Conservation (phyloP, 257 asterid genomes). For the Solanum appendiculatum region DNA sequence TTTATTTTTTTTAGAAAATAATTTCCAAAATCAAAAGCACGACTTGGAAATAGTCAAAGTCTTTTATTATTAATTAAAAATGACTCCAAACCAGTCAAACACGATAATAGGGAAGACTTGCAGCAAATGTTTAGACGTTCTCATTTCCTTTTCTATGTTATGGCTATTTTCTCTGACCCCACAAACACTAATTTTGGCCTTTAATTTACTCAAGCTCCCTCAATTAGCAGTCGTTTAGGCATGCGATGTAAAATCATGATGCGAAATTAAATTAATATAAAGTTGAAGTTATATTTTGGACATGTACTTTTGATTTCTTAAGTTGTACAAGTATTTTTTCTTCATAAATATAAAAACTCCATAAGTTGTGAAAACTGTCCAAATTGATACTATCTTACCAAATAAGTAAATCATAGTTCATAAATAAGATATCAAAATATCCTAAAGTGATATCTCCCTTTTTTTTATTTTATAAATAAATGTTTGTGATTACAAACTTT, state of each 20-base stretch:
- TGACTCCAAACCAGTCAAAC: neutral
- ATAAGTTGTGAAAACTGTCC: neutral
- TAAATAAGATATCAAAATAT: too few relatives aligned
- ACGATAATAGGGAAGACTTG: neutral
- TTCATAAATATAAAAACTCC: neutral
- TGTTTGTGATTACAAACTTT: too few relatives aligned
- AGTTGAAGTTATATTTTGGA: neutral
- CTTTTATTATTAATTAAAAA: neutral
- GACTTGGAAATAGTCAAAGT: neutral
- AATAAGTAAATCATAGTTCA: too few relatives aligned
- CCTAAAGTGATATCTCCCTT: too few relatives aligned
- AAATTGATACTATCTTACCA: neutral
- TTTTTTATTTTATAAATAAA: too few relatives aligned
- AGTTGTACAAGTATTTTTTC: neutral
- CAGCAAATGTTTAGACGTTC: neutral
- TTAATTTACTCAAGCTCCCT: neutral
- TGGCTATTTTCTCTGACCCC: neutral
- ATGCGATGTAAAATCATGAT: neutral
- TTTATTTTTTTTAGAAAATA: neutral
- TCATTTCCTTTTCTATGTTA: neutral
- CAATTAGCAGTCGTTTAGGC: neutral
- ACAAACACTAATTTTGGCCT: neutral
- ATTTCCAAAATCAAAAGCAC: neutral
- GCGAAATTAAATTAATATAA: neutral
- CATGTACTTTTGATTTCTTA: neutral